These are phyloP conservation scores for Astragalus membranaceus DNA, from an alignment of 306 rosid genomes.

Conservation along the genomic window DNA sequence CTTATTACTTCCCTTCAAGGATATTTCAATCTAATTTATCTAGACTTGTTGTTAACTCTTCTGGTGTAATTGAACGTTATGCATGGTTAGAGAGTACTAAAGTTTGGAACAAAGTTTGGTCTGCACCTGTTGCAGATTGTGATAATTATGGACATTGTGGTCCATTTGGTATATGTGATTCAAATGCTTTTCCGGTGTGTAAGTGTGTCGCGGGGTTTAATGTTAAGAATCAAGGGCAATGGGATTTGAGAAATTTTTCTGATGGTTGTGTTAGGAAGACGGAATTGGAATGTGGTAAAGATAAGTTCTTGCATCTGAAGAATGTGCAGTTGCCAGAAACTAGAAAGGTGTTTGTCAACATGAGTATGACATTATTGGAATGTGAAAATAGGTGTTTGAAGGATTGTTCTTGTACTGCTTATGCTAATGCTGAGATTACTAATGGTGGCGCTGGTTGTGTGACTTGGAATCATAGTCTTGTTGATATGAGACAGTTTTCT, in stretches of 20 bases:
- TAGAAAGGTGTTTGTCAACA: constrained; percentile 9
- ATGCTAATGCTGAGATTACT: constrained; percentile 29
- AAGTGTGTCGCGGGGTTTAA: constrained; percentile 36
- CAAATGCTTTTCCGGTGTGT: constrained; percentile 47
- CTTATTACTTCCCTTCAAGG: constrained; percentile 27
- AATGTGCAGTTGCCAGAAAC: constrained; percentile 13
- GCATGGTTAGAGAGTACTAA: constrained; percentile 28
- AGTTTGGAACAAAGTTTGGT: constrained; percentile 41
- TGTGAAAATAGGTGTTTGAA: constrained; percentile 24
- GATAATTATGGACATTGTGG: constrained; percentile 41
- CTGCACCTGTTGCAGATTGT: constrained; percentile 32
- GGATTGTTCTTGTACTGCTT: constrained; percentile 45
- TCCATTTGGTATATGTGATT: constrained; percentile 54
- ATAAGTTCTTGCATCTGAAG: neutral
- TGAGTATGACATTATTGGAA: constrained; percentile 18
- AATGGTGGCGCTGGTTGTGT: constrained; percentile 32
- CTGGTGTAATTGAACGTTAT: constrained; percentile 25
- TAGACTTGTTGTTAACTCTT: constrained; percentile 23
- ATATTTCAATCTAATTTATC: constrained; percentile 11
- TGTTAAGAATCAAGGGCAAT: constrained; percentile 28
- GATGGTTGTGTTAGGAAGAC: constrained; percentile 21
- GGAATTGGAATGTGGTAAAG: neutral
- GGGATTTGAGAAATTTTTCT: constrained; percentile 43
- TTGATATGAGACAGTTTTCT: constrained; percentile 25
- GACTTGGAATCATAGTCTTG: constrained; percentile 31